Evolutionary conservation across 2,329 filamentous ascomycete species (phyloP).

Genomic region (Cordyceps militaris): DNA sequence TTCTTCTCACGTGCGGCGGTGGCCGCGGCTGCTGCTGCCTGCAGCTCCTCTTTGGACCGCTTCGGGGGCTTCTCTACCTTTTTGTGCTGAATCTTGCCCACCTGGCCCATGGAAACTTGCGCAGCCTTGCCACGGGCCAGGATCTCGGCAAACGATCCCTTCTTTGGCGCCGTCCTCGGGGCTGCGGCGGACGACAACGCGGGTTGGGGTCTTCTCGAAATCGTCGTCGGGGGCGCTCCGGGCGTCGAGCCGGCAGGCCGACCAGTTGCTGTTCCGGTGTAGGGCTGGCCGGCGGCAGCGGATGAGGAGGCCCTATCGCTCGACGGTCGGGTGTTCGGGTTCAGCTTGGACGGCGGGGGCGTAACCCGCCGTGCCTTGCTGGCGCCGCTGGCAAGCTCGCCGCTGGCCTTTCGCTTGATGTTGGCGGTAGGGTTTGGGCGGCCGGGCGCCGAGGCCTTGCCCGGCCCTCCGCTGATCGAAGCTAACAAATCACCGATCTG

Average conservation of each 20-base stretch:
- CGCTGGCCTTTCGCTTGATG: constrained; percentile 51
- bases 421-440: constrained; percentile 23
- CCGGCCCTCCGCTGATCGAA: constrained; percentile 52
- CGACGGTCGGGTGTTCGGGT: constrained; percentile 9
- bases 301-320: neutral
- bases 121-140: constrained; percentile 64
- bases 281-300: neutral
- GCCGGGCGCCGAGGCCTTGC: constrained; percentile 26
- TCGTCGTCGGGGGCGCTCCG: neutral
- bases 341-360: constrained; percentile 14
- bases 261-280: constrained; percentile 2
- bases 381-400: constrained; percentile 35
- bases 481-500: constrained; percentile 50
- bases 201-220: constrained; percentile 14
- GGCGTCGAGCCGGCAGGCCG: neutral
- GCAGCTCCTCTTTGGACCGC: constrained; percentile 22
- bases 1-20: neutral
- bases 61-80: constrained; percentile 40
- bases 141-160: constrained; percentile 65
- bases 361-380: constrained; percentile 35
- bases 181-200: constrained; percentile 29
- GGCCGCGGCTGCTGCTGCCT: neutral
- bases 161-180: constrained; percentile 49
- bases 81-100: constrained; percentile 70
- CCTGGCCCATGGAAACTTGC: constrained; percentile 51